phyloP scores from a whole-genome alignment of 1,284 basidiomycete genomes.

The Hemileccinum hortonii region DNA sequence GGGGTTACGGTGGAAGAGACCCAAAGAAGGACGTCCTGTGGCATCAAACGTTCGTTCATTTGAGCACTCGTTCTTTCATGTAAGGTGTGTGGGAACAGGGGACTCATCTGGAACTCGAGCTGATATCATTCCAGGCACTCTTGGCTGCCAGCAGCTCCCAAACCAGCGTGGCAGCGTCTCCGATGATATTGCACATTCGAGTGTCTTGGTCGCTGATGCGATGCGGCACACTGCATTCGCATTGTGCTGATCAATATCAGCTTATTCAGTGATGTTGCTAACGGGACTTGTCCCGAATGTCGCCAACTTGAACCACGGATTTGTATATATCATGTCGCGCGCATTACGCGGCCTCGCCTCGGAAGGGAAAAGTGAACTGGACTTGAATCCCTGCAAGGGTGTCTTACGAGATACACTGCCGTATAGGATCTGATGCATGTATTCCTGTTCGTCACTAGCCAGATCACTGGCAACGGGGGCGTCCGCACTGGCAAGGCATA shows the following conservation, averaged over 20 bases:
- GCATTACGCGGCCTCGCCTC: constrained; percentile 69
- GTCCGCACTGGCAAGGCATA: too few species aligned
- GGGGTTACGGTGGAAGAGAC: constrained; percentile 52
- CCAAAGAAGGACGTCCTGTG: constrained; percentile 48
- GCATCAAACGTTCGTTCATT: constrained; percentile 44
- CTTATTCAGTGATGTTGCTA: constrained; percentile 59
- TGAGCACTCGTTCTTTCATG: constrained; percentile 61
- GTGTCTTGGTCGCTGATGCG: constrained; percentile 4
- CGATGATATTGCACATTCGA: constrained; percentile 67
- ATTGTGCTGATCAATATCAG: constrained; percentile 64
- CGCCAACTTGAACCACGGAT: constrained; percentile 59
- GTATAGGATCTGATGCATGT: constrained; percentile 60
- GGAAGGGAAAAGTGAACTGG: constrained; percentile 51
- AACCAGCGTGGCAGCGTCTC: constrained; percentile 68
- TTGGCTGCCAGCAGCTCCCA: constrained; percentile 60
- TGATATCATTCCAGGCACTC: constrained; percentile 34
- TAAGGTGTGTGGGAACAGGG: too few species aligned
- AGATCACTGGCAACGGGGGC: too few species aligned
- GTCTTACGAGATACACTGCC: constrained; percentile 49
- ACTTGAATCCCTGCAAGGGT: too few species aligned
- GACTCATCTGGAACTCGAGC: neutral
- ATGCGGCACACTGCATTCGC: constrained; percentile 1
- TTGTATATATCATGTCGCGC: constrained; percentile 67
- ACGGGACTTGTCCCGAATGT: constrained; percentile 74
- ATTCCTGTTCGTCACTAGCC: constrained; percentile 69